Conservation (phyloP, 2,329 filamentous ascomycete genomes). For the Trichoderma sp. region DNA sequence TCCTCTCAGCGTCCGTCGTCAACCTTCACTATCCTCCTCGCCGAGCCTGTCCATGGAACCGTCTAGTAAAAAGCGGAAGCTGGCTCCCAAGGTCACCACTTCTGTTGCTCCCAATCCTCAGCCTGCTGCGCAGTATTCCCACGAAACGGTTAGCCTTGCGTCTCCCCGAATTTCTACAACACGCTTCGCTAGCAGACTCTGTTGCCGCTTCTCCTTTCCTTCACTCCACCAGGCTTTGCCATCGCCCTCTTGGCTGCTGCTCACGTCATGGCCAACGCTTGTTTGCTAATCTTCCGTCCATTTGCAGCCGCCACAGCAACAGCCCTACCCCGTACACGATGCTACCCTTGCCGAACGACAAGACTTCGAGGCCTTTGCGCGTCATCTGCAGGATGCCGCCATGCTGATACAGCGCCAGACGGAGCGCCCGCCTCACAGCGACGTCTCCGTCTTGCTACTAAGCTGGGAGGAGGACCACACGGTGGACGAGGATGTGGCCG, state of each 20-base stretch:
- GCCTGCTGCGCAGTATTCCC: conserved; percentile 38
- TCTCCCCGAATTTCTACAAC: conserved; percentile 8
- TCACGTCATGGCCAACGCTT: neutral
- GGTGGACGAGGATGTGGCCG: conserved; percentile 55
- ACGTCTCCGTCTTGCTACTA: conserved; percentile 62
- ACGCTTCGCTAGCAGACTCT: neutral
- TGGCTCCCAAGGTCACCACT: conserved; percentile 47
- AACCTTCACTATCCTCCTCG: too few species aligned
- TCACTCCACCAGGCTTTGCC: too few species aligned
- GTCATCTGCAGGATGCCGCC: conserved; percentile 68
- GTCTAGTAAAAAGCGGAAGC: conserved; percentile 48
- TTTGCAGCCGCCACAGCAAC: conserved; percentile 34
- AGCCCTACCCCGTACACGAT: conserved; percentile 46
- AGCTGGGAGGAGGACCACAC: conserved; percentile 64
- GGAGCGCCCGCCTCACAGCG: conserved; percentile 58
- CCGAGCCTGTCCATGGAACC: conserved; percentile 44
- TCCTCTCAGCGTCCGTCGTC: neutral
- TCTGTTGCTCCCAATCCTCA: conserved; percentile 39
- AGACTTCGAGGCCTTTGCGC: conserved; percentile 68
- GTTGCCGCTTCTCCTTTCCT: conserved; percentile 19
- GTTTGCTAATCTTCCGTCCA: neutral
- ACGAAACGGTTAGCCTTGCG: conserved; percentile 42
- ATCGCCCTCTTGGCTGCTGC: neutral
- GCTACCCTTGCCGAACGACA: conserved; percentile 52
- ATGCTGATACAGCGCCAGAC: conserved; percentile 68